Evolutionary conservation across 1,284 basidiomycete species (phyloP), one percentile per base, ranked within the genome.

Genomic region (Tetrapyrgos nigripes): DNA sequence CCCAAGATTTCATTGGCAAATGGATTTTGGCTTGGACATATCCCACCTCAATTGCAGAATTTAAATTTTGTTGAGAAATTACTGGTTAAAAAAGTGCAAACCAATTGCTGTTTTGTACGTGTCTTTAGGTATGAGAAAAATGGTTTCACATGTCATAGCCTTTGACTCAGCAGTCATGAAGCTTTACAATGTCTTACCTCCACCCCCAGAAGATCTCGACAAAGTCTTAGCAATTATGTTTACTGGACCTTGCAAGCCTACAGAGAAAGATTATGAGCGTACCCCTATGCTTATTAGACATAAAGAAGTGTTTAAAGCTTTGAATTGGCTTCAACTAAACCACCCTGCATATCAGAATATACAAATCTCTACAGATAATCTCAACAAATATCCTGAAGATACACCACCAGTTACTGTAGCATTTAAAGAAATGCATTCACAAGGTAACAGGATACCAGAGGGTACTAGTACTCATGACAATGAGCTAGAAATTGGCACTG

Each of bases 1-100:
- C 75, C 74, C 8, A 43, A 35, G 10, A 19, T 57, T 47, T 62
- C 75, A 17, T 53, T 79, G 4, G 73, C 71, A 0, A 76, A 75
- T 61, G 72, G 74, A 3, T 53, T 77, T 2, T 80, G 77, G 78
- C 21, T 79, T 1, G 76, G 78, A 17, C 58, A 70, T 6, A 65
- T 78, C 0, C 76, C 76, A 1, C 5, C 50, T 24, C 59, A 66
- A n/a, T 53, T 78, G 0, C n/a, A 62, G 47, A 66, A 26, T 14
- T 52, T 73, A 3, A 57, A 29, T 10, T 72, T 61, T 60, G 63
- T 62, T 4, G 71, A 73, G 47, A 63, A 63, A 37, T 28, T 72
- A 13, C 48, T 73, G 3, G 62, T 71, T 21, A 35, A 29, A 3
- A 5, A 23, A 21, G 31, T 51, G 14, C 31, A 26, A 3, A 29